Base-by-base conservation (phyloP, 148 eudicot species). In the Talinum fruticosum region DNA sequence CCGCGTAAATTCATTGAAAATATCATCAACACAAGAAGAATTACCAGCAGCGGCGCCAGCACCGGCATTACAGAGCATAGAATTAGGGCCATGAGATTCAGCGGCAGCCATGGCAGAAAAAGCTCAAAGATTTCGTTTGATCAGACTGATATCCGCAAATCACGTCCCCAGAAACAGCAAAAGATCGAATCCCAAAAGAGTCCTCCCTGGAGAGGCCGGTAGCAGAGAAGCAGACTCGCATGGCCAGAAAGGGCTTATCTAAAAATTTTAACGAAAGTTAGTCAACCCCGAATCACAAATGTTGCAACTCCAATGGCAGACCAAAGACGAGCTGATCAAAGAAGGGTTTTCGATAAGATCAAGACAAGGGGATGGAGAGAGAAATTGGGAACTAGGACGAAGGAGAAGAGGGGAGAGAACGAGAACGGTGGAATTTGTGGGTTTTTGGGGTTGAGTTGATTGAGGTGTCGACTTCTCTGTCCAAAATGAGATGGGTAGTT, bases 21-120 rank as follows among this genome's bases (percentile, higher is more conserved):
- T 5, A 79, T 71, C 28, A 7, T n/a, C 30, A 62, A 35, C 14
- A 19, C 16, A 1, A 5, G 16, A 23, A 69, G 2, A 19, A 28
- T 36, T 80, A 94, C 95, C 97, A 7, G 98, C 97, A 28, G 97
- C 95, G 4, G 98, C 98, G 57, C 98, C 98, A 41, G 97, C 95
- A 2, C 90, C 97, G 45, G 97, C 98, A 82, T 94, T 92, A 84
- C 97, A 94, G 36, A 94, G 93, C 54, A 94, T 83, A 34, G 94
- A 75, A 77, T 82, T 84, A 74, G 88, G 89, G 79, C 24, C 79
- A 78, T 86, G 91, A 79, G 87, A 77, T 76, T 86, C 87, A 34
- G 81, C 72, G 18, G 82, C 79, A 30, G 81, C 78, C 76, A 78
- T 83, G 2, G 29, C 29, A n/a, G 30, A 59, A 59, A 2, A 59